Evolutionary conservation across 345 rosid genomes (phyloP), one percentile per base, ranked within the genome.

Genomic region (Euphorbia lathyris): DNA sequence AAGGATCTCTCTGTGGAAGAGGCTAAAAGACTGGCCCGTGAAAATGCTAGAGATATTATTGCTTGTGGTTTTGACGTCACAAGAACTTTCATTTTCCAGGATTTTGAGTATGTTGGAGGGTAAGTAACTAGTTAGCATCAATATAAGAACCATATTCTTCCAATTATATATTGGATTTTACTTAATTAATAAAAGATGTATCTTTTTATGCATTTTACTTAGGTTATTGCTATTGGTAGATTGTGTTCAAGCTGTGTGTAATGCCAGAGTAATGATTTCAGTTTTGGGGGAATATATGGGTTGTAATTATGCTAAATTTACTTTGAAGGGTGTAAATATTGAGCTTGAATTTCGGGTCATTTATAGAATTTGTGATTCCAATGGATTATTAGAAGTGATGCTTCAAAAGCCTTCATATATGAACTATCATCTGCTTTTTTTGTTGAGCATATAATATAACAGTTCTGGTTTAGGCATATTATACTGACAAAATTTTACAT

Each of bases 51-150:
- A 76, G 97, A 95, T 77, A 92, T 95, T 3, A 95, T 95, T 77
- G 97, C 99, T 42, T 92, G 99, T 76, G 99, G 96, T 14, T 95
- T 94, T 48, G 99, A 95, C 63, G 53, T 94, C 65, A 79, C 88
- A 0, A 88, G 74, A 76, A 92, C 97, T 10, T 95, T 95, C 76
- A 90, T 95, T 80, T 95, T 95, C 86, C 87, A 91, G 0, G 90
- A 94, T 74, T 92, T 94, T 32, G 92, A 90, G 76, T 95, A 85
- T 80, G 90, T 92, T 73, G 97, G 97, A 63, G 93, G 97, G 96
- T 94, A 69, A 75, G 90, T 81, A 13, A 40, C 79, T 51, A 4
- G 16, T 61, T 42, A 9, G 27, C 55, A 25, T 43, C 13, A 22
- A 20, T 65, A 20, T 22, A n/a, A 19, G 56, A 60, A 58, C 11